These are phyloP conservation scores for Neophaeococcomyces mojaviensis DNA, from an alignment of 2,329 filamentous ascomycete species.

Conservation along the genomic window DNA sequence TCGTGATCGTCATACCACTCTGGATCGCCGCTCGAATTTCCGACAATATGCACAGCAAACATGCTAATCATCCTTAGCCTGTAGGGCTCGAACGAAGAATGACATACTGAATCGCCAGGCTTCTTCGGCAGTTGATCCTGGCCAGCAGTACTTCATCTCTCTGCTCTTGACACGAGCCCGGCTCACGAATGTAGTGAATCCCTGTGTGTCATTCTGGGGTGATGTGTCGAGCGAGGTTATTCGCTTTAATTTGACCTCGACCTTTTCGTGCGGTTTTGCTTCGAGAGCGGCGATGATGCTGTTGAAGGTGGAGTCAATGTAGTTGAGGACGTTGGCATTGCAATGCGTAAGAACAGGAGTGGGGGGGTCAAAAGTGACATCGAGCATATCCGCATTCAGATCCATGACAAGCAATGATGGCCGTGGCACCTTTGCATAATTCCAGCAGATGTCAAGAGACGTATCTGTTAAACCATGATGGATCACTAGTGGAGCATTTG, in stretches of 20 bases:
- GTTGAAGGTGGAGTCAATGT: constrained; percentile 18
- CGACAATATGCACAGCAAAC: constrained; percentile 40
- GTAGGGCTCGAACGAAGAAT: constrained; percentile 12
- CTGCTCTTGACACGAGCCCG: constrained; percentile 20
- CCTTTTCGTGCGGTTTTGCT: constrained; percentile 22
- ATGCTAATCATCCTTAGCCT: constrained; percentile 13
- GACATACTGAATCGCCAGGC: constrained; percentile 50
- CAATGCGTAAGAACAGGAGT: neutral
- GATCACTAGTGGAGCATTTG: too few relatives aligned
- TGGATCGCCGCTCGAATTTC: constrained; percentile 47
- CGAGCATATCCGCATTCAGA: constrained; percentile 3
- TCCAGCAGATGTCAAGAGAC: too few relatives aligned
- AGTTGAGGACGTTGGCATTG: constrained; percentile 15
- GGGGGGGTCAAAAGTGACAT: neutral
- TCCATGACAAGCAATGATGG: too few relatives aligned
- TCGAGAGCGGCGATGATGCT: constrained; percentile 15
- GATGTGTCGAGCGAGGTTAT: constrained; percentile 25
- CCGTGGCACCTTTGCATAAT: too few relatives aligned
- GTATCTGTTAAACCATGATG: too few relatives aligned
- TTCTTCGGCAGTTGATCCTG: constrained; percentile 48
- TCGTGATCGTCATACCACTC: constrained; percentile 45
- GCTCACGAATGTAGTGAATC: neutral
- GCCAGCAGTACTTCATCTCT: constrained; percentile 41
- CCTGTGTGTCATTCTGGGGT: too few relatives aligned
- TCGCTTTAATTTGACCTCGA: constrained; percentile 22